phyloP scores from a whole-genome alignment of 495 filamentous ascomycete genomes.

The Xylaria flabelliformis region DNA sequence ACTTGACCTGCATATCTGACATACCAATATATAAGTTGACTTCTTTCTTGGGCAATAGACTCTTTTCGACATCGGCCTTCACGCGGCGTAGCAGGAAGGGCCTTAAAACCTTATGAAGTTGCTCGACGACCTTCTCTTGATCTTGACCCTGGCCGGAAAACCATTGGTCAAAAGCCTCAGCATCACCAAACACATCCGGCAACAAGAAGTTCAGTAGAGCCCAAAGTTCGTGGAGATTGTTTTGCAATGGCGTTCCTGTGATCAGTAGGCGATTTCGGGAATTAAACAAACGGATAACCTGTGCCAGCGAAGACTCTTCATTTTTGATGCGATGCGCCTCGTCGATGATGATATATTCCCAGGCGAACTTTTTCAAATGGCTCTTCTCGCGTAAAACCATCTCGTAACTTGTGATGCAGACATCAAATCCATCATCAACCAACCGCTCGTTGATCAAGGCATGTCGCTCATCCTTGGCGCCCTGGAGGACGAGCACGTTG shows the following conservation, averaged over 20 bases:
- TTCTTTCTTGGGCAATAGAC: conserved; percentile 95
- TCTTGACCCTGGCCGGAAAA: conserved; percentile 88
- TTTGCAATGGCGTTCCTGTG: conserved; percentile 96
- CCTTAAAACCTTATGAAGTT: conserved; percentile 90
- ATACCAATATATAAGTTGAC: conserved; percentile 97
- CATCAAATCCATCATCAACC: conserved; percentile 89
- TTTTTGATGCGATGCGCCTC: conserved; percentile 99
- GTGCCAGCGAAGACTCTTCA: conserved; percentile 94
- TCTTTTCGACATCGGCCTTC: conserved; percentile 99
- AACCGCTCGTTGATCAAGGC: conserved; percentile 89
- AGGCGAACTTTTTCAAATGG: conserved; percentile 95
- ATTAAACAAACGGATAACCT: conserved; percentile 96
- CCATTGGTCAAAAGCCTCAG: conserved; percentile 98
- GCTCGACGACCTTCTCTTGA: conserved; percentile 95
- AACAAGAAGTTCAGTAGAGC: conserved; percentile 95
- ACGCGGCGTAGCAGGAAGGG: conserved; percentile 96
- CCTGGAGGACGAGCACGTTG: conserved; percentile 92
- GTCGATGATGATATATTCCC: conserved; percentile 99
- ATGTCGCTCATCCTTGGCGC: conserved; percentile 91
- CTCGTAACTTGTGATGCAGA: conserved; percentile 94
- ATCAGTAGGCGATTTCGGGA: conserved; percentile 95
- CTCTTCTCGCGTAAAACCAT: conserved; percentile 96
- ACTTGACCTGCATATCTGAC: conserved; percentile 99
- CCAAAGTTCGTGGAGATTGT: conserved; percentile 99
- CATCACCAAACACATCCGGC: conserved; percentile 96